Percentiles rank a stretch among this genome's conserved stretches.
Conservation (phyloP, 768 basidiomycete species). For the Lyophyllum atratum region DNA sequence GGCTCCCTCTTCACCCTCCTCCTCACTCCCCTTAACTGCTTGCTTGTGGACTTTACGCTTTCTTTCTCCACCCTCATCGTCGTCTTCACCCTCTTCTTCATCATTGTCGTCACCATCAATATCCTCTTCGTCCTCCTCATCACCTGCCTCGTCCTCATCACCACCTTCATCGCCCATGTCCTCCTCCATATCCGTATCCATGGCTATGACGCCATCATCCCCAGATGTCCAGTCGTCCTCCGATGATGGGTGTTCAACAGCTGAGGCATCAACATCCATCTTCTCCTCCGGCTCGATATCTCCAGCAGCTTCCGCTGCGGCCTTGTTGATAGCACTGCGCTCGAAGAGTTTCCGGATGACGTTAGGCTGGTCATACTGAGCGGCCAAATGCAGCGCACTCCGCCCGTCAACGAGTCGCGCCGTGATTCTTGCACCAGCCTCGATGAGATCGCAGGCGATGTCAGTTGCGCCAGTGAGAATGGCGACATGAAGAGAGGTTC, state of each 20-base stretch:
- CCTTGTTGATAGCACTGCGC: conserved; percentile 43
- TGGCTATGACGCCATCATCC: conserved; percentile 28
- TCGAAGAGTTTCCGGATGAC: conserved; percentile 54
- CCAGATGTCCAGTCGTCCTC: conserved; percentile 55
- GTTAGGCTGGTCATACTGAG: conserved; percentile 41
- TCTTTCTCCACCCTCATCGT: not conserved
- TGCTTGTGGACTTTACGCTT: not conserved
- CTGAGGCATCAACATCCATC: conserved; percentile 12
- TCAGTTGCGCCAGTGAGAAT: conserved; percentile 47
- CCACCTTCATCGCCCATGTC: conserved; percentile 23
- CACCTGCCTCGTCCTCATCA: conserved; percentile 11
- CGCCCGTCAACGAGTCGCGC: conserved; percentile 59
- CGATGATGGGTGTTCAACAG: conserved; percentile 38
- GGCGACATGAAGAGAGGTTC: conserved; percentile 60
- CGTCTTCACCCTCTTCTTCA: conserved; percentile 14
- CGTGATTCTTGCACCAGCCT: conserved; percentile 57
- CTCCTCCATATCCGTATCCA: conserved; percentile 18
- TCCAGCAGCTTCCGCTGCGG: conserved; percentile 25
- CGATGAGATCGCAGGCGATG: conserved; percentile 51
- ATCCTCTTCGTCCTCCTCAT: conserved; percentile 14
- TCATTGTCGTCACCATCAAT: not conserved
- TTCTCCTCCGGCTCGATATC: conserved; percentile 26
- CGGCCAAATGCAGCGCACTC: conserved; percentile 56
- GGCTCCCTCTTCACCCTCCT: conserved; percentile 16
- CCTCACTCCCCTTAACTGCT: not conserved